Conservation (phyloP, 805 yeast genomes). For the Cephaloascus albidus region DNA sequence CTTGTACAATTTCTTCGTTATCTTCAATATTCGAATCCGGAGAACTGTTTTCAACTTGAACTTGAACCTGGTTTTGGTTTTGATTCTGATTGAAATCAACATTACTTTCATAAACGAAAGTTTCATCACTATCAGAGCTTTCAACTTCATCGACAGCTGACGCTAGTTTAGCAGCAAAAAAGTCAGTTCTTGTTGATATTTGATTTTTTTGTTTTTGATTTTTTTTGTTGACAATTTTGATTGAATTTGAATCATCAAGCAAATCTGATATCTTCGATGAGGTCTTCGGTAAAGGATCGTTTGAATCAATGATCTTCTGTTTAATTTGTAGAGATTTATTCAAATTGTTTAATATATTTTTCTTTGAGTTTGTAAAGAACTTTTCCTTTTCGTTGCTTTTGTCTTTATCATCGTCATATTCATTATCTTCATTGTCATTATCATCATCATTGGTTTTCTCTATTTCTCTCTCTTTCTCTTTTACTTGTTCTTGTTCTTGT, state of each 20-base stretch:
- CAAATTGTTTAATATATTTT: conserved; percentile 11
- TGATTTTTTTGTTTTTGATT: conserved; percentile 28
- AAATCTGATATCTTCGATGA: neutral
- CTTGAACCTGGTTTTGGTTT: neutral
- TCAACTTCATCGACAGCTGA: conserved; percentile 89
- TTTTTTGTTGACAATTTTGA: too few relatives aligned
- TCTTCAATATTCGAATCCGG: neutral
- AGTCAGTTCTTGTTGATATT: conserved; percentile 71
- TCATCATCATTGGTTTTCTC: neutral
- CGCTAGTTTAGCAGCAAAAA: conserved; percentile 91
- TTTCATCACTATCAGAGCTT: conserved; percentile 84
- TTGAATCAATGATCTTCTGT: conserved; percentile 25
- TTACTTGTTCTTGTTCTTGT: conserved; percentile 7
- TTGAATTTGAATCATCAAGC: neutral
- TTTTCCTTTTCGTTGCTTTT: neutral
- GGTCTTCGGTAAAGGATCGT: conserved; percentile 14
- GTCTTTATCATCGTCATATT: neutral
- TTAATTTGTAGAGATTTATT: conserved; percentile 33
- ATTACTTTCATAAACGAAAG: conserved; percentile 81
- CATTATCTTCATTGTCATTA: neutral
- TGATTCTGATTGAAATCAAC: neutral
- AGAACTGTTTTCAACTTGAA: neutral
- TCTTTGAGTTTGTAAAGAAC: neutral
- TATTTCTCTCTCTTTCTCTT: neutral
- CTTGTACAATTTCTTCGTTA: neutral